Percentiles rank a stretch among this genome's conserved stretches.
Evolutionary conservation across 2,329 filamentous ascomycete species (phyloP).

Genomic region (Coniella vitis): DNA sequence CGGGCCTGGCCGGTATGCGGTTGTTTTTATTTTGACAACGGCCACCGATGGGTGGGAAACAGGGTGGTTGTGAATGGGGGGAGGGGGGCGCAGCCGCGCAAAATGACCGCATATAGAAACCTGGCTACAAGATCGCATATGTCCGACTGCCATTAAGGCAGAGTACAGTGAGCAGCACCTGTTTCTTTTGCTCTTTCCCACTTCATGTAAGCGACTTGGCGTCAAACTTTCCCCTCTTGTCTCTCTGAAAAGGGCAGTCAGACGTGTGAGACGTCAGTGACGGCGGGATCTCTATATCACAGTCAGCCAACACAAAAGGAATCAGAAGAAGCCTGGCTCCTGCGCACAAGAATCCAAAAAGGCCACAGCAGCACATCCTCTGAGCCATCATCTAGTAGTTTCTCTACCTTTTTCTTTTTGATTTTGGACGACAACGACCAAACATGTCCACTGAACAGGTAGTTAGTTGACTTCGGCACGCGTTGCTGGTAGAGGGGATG

Average conservation of each 20-base stretch:
- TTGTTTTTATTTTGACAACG: not conserved
- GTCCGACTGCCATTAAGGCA: not conserved
- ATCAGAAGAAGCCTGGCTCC: too few species aligned
- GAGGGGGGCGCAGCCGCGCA: constrained; percentile 12
- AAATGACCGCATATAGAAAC: constrained; percentile 8
- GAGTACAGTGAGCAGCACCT: not conserved
- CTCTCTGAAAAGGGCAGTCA: too few species aligned
- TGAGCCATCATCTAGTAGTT: too few species aligned
- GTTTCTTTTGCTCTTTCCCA: not conserved
- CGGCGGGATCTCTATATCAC: too few species aligned
- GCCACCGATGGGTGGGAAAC: not conserved
- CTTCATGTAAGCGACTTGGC: not conserved
- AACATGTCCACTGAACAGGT: too few species aligned
- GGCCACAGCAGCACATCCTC: too few species aligned
- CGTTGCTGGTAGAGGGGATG: too few species aligned
- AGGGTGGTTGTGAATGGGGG: constrained; percentile 9
- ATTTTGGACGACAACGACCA: too few species aligned
- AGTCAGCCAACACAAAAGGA: too few species aligned
- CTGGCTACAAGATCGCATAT: constrained; percentile 7
- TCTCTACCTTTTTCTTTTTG: too few species aligned
- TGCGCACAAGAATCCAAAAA: too few species aligned
- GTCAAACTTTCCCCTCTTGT: not conserved
- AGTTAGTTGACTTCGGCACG: not conserved
- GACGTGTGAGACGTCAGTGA: too few species aligned
- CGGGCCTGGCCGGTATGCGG: constrained; percentile 6